phyloP scores from a whole-genome alignment of 768 basidiomycete genomes.

The Xerocomus spinulosus region DNA sequence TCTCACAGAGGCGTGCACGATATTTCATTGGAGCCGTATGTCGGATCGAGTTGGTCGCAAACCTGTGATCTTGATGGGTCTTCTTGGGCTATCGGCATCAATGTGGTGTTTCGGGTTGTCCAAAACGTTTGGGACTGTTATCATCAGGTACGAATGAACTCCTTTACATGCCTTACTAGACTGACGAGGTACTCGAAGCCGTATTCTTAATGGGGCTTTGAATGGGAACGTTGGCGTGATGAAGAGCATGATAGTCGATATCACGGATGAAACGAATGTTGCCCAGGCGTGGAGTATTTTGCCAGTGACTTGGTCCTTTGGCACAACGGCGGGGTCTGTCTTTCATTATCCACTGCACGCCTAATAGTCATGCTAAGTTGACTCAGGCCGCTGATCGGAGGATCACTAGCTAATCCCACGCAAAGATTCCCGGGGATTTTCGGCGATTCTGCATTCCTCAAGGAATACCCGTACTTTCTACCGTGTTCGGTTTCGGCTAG shows the following conservation, averaged over 20 bases:
- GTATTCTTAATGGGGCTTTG: slow-evolving; percentile 44
- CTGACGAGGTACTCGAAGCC: slow-evolving; percentile 25
- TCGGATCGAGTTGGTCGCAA: slow-evolving; percentile 49
- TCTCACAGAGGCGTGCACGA: slow-evolving; percentile 44
- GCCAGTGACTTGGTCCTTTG: slow-evolving; percentile 46
- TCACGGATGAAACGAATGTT: slow-evolving; percentile 33
- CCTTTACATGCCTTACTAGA: background rate
- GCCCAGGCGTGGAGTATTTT: slow-evolving; percentile 51
- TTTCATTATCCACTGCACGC: background rate
- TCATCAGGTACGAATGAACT: slow-evolving; percentile 32
- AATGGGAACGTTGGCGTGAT: slow-evolving; percentile 55
- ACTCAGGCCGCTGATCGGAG: slow-evolving; percentile 63
- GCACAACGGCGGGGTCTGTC: slow-evolving; percentile 40
- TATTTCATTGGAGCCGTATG: slow-evolving; percentile 46
- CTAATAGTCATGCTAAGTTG: slow-evolving; percentile 1
- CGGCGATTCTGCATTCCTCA: slow-evolving; percentile 52
- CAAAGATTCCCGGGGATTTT: slow-evolving; percentile 63
- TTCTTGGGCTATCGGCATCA: slow-evolving; percentile 41
- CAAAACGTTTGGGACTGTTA: slow-evolving; percentile 40
- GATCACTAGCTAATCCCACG: slow-evolving; percentile 55
- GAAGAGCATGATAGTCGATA: slow-evolving; percentile 44
- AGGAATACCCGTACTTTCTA: slow-evolving; percentile 67
- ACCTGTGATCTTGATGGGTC: slow-evolving; percentile 43
- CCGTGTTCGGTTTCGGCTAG: slow-evolving; percentile 62
- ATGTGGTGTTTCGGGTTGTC: slow-evolving; percentile 49